Evolutionary conservation across 108 stramenopile species (phyloP), one percentile per base, ranked within the genome.

Genomic region (Conticribra guillardii): DNA sequence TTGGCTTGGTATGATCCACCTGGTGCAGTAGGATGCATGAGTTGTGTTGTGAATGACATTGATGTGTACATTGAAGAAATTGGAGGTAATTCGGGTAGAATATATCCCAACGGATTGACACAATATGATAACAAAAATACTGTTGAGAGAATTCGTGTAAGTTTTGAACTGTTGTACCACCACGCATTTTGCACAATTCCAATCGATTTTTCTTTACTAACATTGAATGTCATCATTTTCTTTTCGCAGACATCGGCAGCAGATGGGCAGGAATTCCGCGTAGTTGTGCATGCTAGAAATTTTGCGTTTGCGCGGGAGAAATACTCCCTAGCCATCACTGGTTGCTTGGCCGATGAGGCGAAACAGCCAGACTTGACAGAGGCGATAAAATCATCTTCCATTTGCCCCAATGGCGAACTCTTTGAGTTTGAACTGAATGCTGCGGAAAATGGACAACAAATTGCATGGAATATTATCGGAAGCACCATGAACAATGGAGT

Each of bases 1-100:
- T 63, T 93, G 53, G 76, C 69, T 17, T 93, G 91, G 91, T 74
- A 69, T 60, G 74, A 93, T 53, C 83, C 89, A 32, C 76, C 88
- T 4, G 83, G 69, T 24, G 55, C 60, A n/a, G 46, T 64, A 22
- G 55, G 68, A n/a, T 89, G 88, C 31, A 47, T 64, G 18, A 64
- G 64, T 22, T 87, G 88, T 49, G 33, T 91, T 1, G 56, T 88
- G 21, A 89, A 93, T 66, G 89, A 93, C 64, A 51, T 93, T 44
- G 92, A 93, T 69, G 56, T 93, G 14, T 61, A 11, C 21, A 32
- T 81, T 4, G 64, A 55, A 29, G 60, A 73, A 18, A 58, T 48
- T 22, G 41, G 45, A 18, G 64, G 37, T 41, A 11, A 44, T 22
- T 30, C 60, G 5, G 53, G 48, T 17, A 63, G 4, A 29, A 53